Evolutionary conservation across 2,329 filamentous ascomycete genomes (phyloP).

Genomic region (Exophiala bonariae): DNA sequence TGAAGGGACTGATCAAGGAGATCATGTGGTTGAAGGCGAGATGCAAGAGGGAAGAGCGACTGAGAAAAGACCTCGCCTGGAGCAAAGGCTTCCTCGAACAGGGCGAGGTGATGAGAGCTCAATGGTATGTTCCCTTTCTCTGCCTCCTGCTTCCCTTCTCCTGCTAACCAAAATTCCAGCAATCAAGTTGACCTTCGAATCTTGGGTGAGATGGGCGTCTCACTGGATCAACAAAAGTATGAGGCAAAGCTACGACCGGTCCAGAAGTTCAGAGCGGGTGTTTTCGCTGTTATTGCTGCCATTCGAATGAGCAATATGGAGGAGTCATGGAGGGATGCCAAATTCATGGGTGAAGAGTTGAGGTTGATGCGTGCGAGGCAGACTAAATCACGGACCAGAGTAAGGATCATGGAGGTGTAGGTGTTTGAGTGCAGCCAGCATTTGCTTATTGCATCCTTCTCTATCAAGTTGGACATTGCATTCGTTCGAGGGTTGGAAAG

Average conservation of each 20-base stretch:
- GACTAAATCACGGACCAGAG: slow-evolving; percentile 12
- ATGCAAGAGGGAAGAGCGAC: slow-evolving; percentile 74
- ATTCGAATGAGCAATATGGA: slow-evolving; percentile 48
- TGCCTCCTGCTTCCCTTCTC: not conserved
- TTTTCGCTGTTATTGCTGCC: slow-evolving; percentile 44
- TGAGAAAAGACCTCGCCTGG: slow-evolving; percentile 78
- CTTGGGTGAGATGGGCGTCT: slow-evolving; percentile 78
- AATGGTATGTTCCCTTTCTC: slow-evolving; percentile 75
- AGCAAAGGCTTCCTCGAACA: slow-evolving; percentile 86
- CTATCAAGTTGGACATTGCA: too few relatives aligned
- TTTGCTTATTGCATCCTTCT: too few relatives aligned
- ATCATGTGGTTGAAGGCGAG: slow-evolving; percentile 87
- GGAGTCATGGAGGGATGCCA: slow-evolving; percentile 45
- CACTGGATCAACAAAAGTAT: slow-evolving; percentile 37
- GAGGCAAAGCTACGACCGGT: slow-evolving; percentile 33
- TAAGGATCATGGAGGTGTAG: slow-evolving; percentile 12
- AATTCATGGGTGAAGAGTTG: slow-evolving; percentile 44
- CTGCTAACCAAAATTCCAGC: slow-evolving; percentile 52
- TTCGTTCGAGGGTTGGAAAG: too few relatives aligned
- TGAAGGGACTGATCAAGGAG: slow-evolving; percentile 82
- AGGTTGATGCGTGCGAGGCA: slow-evolving; percentile 25
- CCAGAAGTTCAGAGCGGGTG: slow-evolving; percentile 43
- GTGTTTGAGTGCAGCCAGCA: too few relatives aligned
- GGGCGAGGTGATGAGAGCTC: slow-evolving; percentile 61
- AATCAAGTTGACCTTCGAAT: slow-evolving; percentile 89